Conservation (phyloP, 257 asterid genomes). For the Leonotis leonurus region DNA sequence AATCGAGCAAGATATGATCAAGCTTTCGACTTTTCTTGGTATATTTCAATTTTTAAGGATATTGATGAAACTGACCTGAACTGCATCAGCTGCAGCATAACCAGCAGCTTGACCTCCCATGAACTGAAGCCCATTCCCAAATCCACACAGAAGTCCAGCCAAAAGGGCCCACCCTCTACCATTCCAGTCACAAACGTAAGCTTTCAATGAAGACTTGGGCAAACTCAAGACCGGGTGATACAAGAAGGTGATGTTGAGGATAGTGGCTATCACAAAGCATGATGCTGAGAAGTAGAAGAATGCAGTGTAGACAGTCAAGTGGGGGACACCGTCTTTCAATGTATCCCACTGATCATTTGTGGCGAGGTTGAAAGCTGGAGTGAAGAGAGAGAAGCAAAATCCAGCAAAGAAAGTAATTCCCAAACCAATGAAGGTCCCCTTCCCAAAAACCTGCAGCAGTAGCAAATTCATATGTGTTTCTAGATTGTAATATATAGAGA, state of each 20-base stretch:
- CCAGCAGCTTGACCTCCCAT: constrained; percentile 99
- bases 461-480: too few species aligned
- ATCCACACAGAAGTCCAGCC: constrained; percentile 89
- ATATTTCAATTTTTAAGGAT: neutral
- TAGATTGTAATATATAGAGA: too few species aligned
- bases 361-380: constrained; percentile 90
- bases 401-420: constrained; percentile 85
- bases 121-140: constrained; percentile 94
- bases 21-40: neutral
- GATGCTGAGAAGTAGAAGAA: constrained; percentile 88
- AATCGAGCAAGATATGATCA: neutral
- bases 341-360: constrained; percentile 91
- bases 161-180: constrained; percentile 90
- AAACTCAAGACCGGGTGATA: constrained; percentile 57
- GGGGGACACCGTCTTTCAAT: constrained; percentile 55
- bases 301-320: constrained; percentile 74
- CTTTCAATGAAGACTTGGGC: constrained; percentile 69
- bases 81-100: constrained; percentile 98
- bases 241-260: constrained; percentile 64
- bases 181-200: constrained; percentile 68
- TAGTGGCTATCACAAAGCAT: constrained; percentile 58
- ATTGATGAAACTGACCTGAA: constrained; percentile 53
- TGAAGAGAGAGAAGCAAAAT: constrained; percentile 71
- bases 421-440: constrained; percentile 68
- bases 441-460: constrained; percentile 69